Percentiles rank a stretch among this genome's conserved stretches.
These are phyloP conservation scores for Parmelia sp. DNA, from an alignment of 495 filamentous ascomycete genomes.

Conservation along the genomic window DNA sequence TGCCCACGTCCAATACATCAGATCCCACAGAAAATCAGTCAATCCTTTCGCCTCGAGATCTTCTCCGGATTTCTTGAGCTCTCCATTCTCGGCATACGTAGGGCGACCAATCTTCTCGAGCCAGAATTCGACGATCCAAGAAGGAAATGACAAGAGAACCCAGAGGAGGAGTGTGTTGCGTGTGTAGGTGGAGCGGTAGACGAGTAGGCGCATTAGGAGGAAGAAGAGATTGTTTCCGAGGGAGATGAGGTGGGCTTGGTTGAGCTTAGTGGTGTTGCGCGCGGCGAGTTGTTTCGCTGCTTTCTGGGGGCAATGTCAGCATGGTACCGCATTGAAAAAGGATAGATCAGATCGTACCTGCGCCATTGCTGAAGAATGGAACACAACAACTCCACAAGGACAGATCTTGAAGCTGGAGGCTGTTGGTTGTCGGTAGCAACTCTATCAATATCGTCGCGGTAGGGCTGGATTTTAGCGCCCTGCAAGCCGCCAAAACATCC, in stretches of 20 bases:
- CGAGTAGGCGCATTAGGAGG: constrained; percentile 57
- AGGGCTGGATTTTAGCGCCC: constrained; percentile 10
- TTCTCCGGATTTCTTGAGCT: constrained; percentile 69
- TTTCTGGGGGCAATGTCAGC: constrained; percentile 54
- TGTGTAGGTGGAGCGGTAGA: constrained; percentile 50
- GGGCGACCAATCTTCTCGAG: constrained; percentile 81
- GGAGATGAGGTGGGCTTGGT: constrained; percentile 71
- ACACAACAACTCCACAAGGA: neutral
- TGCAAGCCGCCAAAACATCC: constrained; percentile 20
- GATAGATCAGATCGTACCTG: constrained; percentile 2
- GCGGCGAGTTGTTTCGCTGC: constrained; percentile 85
- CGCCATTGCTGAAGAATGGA: neutral
- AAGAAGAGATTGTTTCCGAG: constrained; percentile 65
- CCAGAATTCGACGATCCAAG: constrained; percentile 70
- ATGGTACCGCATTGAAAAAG: neutral
- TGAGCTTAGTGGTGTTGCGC: constrained; percentile 66
- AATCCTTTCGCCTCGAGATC: constrained; percentile 82
- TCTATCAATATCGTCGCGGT: neutral
- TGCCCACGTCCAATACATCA: constrained; percentile 85
- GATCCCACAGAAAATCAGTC: constrained; percentile 97
- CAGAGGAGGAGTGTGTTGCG: constrained; percentile 62
- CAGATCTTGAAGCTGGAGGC: neutral
- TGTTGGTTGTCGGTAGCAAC: constrained; percentile 16
- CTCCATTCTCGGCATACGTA: constrained; percentile 57
- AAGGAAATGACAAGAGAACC: constrained; percentile 62